phyloP scores from a whole-genome alignment of 2,329 filamentous ascomycete species.

The Amesomyces nigricolor region DNA sequence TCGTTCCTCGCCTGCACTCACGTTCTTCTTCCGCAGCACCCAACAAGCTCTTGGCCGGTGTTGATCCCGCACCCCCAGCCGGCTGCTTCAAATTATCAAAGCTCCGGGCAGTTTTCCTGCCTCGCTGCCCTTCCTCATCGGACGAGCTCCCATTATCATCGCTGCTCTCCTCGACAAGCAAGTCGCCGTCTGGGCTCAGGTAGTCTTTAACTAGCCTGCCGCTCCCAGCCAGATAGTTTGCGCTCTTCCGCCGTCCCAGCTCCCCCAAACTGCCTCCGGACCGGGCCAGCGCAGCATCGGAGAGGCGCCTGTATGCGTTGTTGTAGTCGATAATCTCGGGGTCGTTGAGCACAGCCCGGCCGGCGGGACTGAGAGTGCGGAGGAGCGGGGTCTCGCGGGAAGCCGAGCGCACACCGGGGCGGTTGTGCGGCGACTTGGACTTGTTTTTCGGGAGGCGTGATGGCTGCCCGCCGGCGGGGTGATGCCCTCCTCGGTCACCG shows the following conservation, averaged over 20 bases:
- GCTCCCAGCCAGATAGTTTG: conserved; percentile 36
- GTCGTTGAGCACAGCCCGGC: conserved; percentile 48
- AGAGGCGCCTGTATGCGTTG: conserved; percentile 64
- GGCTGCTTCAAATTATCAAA: conserved; percentile 38
- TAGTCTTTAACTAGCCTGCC: conserved; percentile 65
- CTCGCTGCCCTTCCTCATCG: conserved; percentile 61
- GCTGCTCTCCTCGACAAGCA: conserved; percentile 59
- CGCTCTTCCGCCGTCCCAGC: conserved; percentile 54
- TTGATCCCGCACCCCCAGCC: conserved; percentile 30
- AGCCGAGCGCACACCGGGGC: conserved; percentile 45
- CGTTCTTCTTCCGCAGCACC: conserved; percentile 75
- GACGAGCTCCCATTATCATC: conserved; percentile 56
- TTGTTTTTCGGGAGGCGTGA: conserved; percentile 35
- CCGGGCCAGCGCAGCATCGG: conserved; percentile 62
- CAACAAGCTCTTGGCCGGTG: conserved; percentile 55
- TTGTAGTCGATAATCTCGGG: conserved; percentile 61
- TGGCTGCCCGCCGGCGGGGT: conserved; percentile 32
- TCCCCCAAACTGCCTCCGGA: conserved; percentile 59
- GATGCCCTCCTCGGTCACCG: conserved; percentile 40
- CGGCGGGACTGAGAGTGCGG: conserved; percentile 36
- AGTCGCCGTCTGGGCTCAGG: conserved; percentile 58
- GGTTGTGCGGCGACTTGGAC: conserved; percentile 50
- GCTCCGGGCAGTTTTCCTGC: conserved; percentile 50
- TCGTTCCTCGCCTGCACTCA: conserved; percentile 39
- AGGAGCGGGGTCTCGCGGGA: conserved; percentile 37